Conservation (phyloP, 345 rosid genomes). For the Syzygium grande region DNA sequence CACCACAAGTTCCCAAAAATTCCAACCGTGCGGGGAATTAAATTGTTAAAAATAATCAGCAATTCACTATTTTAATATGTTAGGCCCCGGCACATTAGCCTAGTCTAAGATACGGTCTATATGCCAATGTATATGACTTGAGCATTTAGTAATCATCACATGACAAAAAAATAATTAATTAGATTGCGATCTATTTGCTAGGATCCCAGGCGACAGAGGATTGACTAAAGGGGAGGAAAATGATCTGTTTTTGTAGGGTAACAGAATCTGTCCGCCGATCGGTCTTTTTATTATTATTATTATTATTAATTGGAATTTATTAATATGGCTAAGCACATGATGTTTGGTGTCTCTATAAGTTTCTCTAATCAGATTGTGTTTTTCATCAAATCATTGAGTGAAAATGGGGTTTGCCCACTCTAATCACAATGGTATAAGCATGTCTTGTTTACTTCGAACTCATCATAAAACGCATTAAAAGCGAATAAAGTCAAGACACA, state of each 20-base stretch:
- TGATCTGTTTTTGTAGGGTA: not conserved
- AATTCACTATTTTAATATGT: not conserved
- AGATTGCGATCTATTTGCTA: not conserved
- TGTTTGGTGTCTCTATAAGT: not conserved
- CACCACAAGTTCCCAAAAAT: not conserved
- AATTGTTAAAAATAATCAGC: not conserved
- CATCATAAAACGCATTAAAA: not conserved
- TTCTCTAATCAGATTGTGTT: not conserved
- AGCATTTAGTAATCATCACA: not conserved
- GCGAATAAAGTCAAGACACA: not conserved
- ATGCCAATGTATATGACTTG: not conserved
- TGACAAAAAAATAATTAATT: not conserved
- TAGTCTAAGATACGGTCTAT: not conserved
- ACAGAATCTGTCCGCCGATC: not conserved
- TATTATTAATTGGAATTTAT: not conserved
- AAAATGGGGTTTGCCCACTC: not conserved
- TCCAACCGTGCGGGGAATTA: not conserved
- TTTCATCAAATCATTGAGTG: not conserved
- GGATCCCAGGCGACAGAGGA: not conserved
- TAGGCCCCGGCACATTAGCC: not conserved
- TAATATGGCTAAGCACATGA: not conserved
- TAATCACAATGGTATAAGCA: not conserved
- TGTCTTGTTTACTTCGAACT: not conserved
- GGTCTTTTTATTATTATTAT: not conserved
- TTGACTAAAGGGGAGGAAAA: not conserved